Conservation (phyloP, 805 yeast genomes). For the Schwanniomyces vanrijiae region DNA sequence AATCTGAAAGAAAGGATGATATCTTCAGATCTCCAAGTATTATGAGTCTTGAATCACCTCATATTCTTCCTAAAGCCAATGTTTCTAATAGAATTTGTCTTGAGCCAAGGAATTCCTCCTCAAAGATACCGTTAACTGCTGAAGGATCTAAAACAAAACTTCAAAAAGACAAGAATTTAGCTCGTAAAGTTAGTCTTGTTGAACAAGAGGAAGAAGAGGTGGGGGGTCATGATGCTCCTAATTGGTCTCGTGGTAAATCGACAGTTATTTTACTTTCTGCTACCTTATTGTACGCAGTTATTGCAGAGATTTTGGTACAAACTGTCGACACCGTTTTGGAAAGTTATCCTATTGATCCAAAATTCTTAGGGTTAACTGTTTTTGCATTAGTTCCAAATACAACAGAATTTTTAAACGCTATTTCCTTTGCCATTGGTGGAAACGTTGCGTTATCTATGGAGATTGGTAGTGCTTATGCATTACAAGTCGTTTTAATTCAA, state of each 20-base stretch:
- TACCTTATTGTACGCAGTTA: slow-evolving; percentile 83
- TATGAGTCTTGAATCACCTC: slow-evolving; percentile 26
- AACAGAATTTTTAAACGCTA: slow-evolving; percentile 94
- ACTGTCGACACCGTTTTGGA: slow-evolving; percentile 86
- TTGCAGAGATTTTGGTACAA: slow-evolving; percentile 92
- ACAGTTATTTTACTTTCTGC: slow-evolving; percentile 80
- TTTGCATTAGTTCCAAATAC: slow-evolving; percentile 97
- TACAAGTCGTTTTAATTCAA: slow-evolving; percentile 92
- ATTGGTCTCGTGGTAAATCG: slow-evolving; percentile 89
- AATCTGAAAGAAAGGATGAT: slow-evolving; percentile 26
- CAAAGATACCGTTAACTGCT: not conserved
- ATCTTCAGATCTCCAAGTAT: slow-evolving; percentile 37
- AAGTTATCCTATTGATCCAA: slow-evolving; percentile 81
- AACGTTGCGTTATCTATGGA: slow-evolving; percentile 97
- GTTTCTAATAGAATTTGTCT: slow-evolving; percentile 9
- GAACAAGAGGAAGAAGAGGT: slow-evolving; percentile 27
- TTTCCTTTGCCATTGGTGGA: slow-evolving; percentile 93
- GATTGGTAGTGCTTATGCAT: slow-evolving; percentile 95
- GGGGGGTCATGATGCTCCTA: slow-evolving; percentile 94
- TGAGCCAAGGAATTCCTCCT: slow-evolving; percentile 7
- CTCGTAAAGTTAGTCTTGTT: slow-evolving; percentile 1
- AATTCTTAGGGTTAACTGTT: slow-evolving; percentile 87
- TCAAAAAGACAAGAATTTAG: slow-evolving; percentile 1
- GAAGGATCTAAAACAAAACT: not conserved
- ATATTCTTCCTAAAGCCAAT: slow-evolving; percentile 8